These are phyloP conservation scores for Setaria viridis DNA, from an alignment of 202 grass and related monocot genomes.

Conservation along the genomic window DNA sequence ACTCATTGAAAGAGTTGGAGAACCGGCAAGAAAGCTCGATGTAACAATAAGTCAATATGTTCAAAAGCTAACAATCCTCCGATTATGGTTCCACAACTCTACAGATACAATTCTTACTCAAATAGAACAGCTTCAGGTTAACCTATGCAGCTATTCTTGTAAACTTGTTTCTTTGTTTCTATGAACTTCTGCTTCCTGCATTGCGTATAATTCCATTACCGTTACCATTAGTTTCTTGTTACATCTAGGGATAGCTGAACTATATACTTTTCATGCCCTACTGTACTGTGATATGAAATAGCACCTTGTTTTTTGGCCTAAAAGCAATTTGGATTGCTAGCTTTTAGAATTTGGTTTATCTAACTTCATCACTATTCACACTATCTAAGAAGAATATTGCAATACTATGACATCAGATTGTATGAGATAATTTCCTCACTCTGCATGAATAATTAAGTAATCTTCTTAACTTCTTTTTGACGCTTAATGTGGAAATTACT, in stretches of 20 bases:
- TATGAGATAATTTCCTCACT: background rate
- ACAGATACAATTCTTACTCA: constrained; percentile 56
- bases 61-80: constrained; percentile 71
- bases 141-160: background rate
- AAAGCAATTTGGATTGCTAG: background rate
- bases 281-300: background rate
- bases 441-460: background rate
- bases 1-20: constrained; percentile 66
- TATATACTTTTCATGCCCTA: background rate
- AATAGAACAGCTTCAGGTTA: constrained; percentile 76
- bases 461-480: background rate
- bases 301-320: background rate
- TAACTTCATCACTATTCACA: background rate
- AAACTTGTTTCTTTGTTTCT: constrained; percentile 19
- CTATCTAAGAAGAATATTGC: background rate
- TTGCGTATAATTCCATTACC: constrained; percentile 20
- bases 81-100: constrained; percentile 66
- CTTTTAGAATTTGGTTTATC: background rate
- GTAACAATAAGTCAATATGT: constrained; percentile 65
- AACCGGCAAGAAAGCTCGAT: constrained; percentile 71
- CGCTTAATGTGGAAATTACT: background rate
- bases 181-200: background rate
- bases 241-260: background rate
- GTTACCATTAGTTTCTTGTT: background rate
- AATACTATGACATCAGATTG: background rate